Evolutionary conservation across 129 eudicot genomes (phyloP).

Genomic region (Pittosporum tobira): DNA sequence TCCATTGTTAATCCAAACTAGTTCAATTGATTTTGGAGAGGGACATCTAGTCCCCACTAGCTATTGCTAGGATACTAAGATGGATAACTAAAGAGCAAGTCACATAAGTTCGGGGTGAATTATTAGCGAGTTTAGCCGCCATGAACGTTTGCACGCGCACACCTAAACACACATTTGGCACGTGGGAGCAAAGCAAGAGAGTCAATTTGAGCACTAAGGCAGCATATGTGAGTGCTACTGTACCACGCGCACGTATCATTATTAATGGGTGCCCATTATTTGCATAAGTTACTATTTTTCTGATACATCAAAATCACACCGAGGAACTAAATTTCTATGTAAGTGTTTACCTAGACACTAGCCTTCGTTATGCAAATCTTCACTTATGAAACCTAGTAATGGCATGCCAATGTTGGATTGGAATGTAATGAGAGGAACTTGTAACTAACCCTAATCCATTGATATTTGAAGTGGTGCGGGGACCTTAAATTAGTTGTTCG

Average conservation of each 20-base stretch:
- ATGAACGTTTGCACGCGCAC: slow-evolving; percentile 39
- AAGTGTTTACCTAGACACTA: too few species aligned
- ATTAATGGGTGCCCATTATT: slow-evolving; percentile 26
- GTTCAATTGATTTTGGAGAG: background rate
- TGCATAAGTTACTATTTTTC: background rate
- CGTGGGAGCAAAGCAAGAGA: background rate
- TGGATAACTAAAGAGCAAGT: background rate
- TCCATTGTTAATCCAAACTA: slow-evolving; percentile 16
- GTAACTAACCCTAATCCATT: slow-evolving; percentile 8
- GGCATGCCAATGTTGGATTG: slow-evolving; percentile 5
- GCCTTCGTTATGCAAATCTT: too few species aligned
- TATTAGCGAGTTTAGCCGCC: slow-evolving; percentile 40
- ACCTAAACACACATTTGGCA: slow-evolving; percentile 10
- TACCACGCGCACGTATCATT: slow-evolving; percentile 34
- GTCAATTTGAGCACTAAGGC: slow-evolving; percentile 13
- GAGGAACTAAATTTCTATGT: background rate
- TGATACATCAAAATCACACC: slow-evolving; percentile 3
- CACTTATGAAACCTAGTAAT: slow-evolving; percentile 1
- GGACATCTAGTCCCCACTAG: slow-evolving; percentile 34
- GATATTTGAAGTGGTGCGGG: background rate
- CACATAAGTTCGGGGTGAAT: slow-evolving; percentile 11
- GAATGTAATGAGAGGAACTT: background rate
- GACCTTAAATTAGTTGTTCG: background rate
- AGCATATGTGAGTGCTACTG: slow-evolving; percentile 36
- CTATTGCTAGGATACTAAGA: slow-evolving; percentile 5